A percentile compares a stretch with the other conserved stretches of the same genome.
Evolutionary conservation across 2,329 filamentous ascomycete genomes (phyloP).

Genomic region (Sclerotinia nivalis): DNA sequence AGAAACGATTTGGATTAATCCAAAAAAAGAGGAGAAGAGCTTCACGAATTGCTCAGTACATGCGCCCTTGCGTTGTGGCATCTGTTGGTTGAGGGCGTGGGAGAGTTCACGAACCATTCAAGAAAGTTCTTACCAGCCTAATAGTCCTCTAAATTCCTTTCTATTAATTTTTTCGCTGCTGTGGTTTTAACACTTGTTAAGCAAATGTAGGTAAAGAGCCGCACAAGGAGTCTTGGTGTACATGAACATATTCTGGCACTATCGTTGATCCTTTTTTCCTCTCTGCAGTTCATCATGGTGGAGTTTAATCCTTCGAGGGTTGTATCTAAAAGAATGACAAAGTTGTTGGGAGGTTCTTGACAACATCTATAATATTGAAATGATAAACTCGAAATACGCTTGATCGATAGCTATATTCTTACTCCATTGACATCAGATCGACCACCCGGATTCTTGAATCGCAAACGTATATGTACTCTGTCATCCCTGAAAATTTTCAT

Average conservation of each 20-base stretch:
- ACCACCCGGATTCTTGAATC: not conserved
- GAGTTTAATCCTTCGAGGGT: not conserved
- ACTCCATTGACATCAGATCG: not conserved
- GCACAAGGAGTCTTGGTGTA: too few relatives aligned
- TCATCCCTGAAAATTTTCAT: too few relatives aligned
- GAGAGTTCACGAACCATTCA: not conserved
- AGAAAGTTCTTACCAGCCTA: not conserved
- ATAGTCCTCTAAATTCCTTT: accelerated
- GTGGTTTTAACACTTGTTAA: not conserved
- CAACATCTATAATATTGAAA: not conserved
- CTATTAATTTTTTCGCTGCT: too few relatives aligned
- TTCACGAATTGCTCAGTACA: not conserved
- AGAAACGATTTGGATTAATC: not conserved
- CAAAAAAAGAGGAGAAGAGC: not conserved
- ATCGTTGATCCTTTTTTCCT: not conserved
- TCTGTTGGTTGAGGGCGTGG: not conserved
- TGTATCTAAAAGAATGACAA: not conserved
- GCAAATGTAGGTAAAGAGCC: not conserved
- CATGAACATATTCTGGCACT: not conserved
- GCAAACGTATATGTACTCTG: not conserved
- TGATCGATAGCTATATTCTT: too few relatives aligned
- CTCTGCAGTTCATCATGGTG: not conserved
- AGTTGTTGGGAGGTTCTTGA: not conserved
- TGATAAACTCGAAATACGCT: not conserved
- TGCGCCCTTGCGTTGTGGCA: not conserved